phyloP scores from a whole-genome alignment of 345 rosid genomes.

The Populus ilicifolia region DNA sequence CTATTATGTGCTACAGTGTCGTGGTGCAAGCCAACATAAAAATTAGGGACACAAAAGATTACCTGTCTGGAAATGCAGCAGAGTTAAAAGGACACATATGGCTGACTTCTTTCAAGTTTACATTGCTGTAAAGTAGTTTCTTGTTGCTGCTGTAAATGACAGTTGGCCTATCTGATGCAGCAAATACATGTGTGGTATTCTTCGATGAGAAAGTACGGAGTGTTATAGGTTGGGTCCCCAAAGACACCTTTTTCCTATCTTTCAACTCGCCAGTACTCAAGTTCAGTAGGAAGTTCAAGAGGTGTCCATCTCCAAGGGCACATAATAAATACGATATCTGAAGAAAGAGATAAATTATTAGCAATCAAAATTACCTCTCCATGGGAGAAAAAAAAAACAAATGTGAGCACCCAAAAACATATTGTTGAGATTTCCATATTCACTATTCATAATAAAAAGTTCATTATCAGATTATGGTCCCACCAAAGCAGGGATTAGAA shows the following conservation, averaged over 20 bases:
- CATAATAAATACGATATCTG: constrained; percentile 91
- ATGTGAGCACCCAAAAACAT: not conserved
- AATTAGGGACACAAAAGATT: not conserved
- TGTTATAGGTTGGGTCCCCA: constrained; percentile 93
- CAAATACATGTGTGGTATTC: constrained; percentile 83
- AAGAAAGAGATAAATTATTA: constrained; percentile 1
- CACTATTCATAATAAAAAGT: not conserved
- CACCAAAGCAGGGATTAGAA: not conserved
- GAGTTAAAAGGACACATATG: constrained; percentile 94
- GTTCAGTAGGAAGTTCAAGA: constrained; percentile 74
- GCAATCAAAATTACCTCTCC: not conserved
- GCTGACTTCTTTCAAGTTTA: constrained; percentile 92
- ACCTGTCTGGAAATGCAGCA: constrained; percentile 98
- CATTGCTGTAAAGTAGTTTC: constrained; percentile 91
- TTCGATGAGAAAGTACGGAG: constrained; percentile 96
- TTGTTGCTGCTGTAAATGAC: constrained; percentile 97
- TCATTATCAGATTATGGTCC: not conserved
- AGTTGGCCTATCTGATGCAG: constrained; percentile 95
- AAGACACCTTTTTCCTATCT: constrained; percentile 81
- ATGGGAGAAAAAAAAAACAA: not conserved
- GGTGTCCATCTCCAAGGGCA: constrained; percentile 98
- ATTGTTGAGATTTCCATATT: not conserved
- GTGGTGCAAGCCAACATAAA: not conserved
- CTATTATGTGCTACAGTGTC: too few relatives aligned
- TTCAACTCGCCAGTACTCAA: constrained; percentile 64